A percentile compares a stretch with the other conserved stretches of the same genome.
These are phyloP conservation scores for Casuarina cunninghamiana DNA, from an alignment of 306 rosid genomes.

Conservation along the genomic window DNA sequence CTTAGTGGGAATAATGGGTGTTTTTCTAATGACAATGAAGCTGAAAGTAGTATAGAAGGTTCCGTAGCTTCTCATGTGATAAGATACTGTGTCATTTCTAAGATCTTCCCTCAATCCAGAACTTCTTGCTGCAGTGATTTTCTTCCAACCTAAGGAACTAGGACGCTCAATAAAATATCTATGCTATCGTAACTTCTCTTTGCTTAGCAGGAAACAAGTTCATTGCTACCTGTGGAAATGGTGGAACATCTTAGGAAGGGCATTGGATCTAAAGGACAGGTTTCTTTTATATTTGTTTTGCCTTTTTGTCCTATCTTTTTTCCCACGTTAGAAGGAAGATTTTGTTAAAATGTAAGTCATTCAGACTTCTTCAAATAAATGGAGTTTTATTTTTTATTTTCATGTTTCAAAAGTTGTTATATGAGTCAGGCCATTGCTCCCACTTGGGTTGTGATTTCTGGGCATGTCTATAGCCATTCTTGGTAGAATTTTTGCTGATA, in stretches of 20 bases:
- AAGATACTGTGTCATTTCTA: neutral
- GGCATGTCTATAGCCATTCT: constrained; percentile 5
- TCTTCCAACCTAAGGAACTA: constrained; percentile 9
- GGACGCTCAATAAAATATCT: neutral
- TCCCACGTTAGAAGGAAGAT: constrained; percentile 5
- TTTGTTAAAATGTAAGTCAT: constrained; percentile 12
- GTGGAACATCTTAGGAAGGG: constrained; percentile 83
- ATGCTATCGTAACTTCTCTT: constrained; percentile 15
- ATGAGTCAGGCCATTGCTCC: neutral
- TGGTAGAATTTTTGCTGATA: constrained; percentile 13
- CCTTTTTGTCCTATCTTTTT: constrained; percentile 2
- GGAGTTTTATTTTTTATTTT: constrained; percentile 9
- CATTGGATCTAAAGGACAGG: constrained; percentile 80
- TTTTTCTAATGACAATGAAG: neutral
- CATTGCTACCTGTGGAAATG: constrained; percentile 67
- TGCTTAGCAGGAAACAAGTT: constrained; percentile 51
- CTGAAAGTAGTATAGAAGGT: neutral
- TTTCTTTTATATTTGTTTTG: constrained; percentile 21
- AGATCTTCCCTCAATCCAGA: neutral
- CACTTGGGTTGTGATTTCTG: constrained; percentile 9
- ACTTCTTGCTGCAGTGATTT: constrained; percentile 15
- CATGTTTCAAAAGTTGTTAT: neutral
- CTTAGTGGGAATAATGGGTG: neutral
- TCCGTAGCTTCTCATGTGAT: neutral
- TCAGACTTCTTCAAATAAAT: constrained; percentile 14